A percentile compares a stretch with the other conserved stretches of the same genome.
These are phyloP conservation scores for Rhynchospora tenuis DNA, from an alignment of 176 grass and related monocot species.

Conservation along the genomic window DNA sequence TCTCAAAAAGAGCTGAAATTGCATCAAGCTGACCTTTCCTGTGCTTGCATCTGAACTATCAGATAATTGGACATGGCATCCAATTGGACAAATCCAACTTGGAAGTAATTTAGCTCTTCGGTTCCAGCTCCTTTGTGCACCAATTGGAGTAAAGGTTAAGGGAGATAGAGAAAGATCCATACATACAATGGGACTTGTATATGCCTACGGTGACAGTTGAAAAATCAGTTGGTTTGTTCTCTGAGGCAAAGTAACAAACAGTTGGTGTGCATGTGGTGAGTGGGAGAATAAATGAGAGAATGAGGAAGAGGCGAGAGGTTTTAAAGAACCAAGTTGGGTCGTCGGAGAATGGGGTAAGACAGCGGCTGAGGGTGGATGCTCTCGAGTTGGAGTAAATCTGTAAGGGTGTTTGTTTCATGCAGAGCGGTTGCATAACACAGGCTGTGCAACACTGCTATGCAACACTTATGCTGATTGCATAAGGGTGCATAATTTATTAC, in stretches of 20 bases:
- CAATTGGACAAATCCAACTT: not conserved
- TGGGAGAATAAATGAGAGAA: not conserved
- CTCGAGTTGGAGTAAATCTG: no score
- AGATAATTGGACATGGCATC: not conserved
- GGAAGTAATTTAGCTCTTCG: not conserved
- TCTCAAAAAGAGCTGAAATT: conserved; percentile 65
- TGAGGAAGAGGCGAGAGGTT: not conserved
- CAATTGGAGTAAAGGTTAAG: not conserved
- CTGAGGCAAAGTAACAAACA: not conserved
- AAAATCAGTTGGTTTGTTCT: not conserved
- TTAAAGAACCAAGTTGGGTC: not conserved
- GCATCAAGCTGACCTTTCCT: conserved; percentile 34
- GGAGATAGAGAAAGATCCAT: not conserved
- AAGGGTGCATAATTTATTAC: no score
- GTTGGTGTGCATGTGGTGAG: not conserved
- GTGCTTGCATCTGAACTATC: not conserved
- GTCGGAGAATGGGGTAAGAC: not conserved
- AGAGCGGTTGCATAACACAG: no score
- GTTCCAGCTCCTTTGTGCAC: not conserved
- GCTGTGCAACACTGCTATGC: no score
- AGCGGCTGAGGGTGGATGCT: no score
- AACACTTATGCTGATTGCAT: no score
- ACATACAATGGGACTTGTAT: not conserved
- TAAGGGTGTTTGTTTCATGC: no score
- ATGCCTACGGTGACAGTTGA: not conserved